Evolutionary conservation across 768 basidiomycete genomes (phyloP), one percentile per base, ranked within the genome.

Genomic region (Lyophyllum shimeji): DNA sequence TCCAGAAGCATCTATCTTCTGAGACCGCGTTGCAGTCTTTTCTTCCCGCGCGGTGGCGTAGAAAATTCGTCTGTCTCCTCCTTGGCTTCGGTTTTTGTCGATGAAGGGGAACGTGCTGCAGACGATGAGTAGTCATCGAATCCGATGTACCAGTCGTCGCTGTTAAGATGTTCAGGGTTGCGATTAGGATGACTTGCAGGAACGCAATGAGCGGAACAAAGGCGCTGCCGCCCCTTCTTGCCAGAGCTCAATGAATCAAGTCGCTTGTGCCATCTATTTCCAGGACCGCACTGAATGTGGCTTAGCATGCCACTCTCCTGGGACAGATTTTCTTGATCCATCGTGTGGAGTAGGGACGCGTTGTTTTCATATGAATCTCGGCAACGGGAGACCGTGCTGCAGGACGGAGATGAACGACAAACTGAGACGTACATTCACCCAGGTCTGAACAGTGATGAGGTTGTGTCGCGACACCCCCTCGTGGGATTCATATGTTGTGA

Each of bases 361-460:
- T 15, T 18, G 46, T 29, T n/a, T 29, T 27, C 27, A 21, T 33
- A 7, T 21, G 12, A 37, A 6, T 17, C 34, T 37, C 34, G 12
- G 23, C 31, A 25, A 48, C 29, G 46, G 46, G 18, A 33, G 15
- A 15, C 18, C 33, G 39, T 18, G 43, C 29, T 39, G 45, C 46
- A 37, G n/a, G 45, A 37, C 44, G 52, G 43, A 46, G 37, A 46
- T 53, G 43, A 53, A 45, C 33, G 51, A 29, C 51, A 37, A 13
- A 17, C n/a, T 40, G 37, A 46, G 27, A 46, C 52, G 52, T 46
- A 53, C n/a, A n/a, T 37, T 13, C 12, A 31, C 12, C 13, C 24
- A 47, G 46, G 31, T 23, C 3, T 8, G 6, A 12, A 9, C 34
- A 21, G 33, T 3, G 8, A 37, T 17, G 34, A 37, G 34, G 3